A percentile compares a stretch with the other conserved stretches of the same genome.
Conservation (phyloP, 352 stramenopile genomes). For the Globisporangium viniferum region DNA sequence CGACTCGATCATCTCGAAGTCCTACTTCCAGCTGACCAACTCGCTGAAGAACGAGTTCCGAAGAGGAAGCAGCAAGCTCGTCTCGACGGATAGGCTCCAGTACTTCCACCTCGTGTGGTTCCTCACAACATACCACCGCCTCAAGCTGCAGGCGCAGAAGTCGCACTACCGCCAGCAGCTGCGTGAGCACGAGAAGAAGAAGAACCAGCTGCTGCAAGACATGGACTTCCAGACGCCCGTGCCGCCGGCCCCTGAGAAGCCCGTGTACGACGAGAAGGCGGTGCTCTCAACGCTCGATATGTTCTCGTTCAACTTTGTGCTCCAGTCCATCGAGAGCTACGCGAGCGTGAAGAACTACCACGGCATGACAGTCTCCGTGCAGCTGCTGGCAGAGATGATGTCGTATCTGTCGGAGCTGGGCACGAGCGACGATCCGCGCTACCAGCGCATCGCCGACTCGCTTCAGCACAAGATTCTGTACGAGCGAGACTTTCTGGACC, state of each 20-base stretch:
- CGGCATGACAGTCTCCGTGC: constrained; percentile 77
- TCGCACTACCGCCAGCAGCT: constrained; percentile 60
- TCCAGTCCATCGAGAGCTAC: constrained; percentile 87
- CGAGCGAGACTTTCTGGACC: constrained; percentile 84
- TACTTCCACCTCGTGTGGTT: constrained; percentile 89
- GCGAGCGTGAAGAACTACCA: constrained; percentile 76
- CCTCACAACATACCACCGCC: constrained; percentile 74
- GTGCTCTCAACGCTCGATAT: constrained; percentile 86
- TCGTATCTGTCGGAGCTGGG: constrained; percentile 74
- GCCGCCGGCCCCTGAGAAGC: constrained; percentile 37
- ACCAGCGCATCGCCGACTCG: constrained; percentile 79
- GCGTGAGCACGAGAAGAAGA: constrained; percentile 54
- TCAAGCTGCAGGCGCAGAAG: constrained; percentile 71
- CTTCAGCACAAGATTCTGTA: constrained; percentile 89
- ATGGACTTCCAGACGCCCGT: constrained; percentile 49
- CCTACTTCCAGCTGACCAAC: constrained; percentile 83
- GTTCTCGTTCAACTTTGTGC: constrained; percentile 90
- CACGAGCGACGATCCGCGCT: constrained; percentile 68
- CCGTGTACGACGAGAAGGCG: constrained; percentile 70
- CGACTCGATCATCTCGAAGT: constrained; percentile 68
- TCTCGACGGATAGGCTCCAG: constrained; percentile 82
- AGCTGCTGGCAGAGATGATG: constrained; percentile 84
- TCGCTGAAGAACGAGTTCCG: constrained; percentile 87
- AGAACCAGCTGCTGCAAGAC: constrained; percentile 42
- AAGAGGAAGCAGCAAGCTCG: constrained; percentile 76